Evolutionary conservation across 2,329 filamentous ascomycete genomes (phyloP), one percentile per base, ranked within the genome.

Genomic region (Ambrosiella beaveri): DNA sequence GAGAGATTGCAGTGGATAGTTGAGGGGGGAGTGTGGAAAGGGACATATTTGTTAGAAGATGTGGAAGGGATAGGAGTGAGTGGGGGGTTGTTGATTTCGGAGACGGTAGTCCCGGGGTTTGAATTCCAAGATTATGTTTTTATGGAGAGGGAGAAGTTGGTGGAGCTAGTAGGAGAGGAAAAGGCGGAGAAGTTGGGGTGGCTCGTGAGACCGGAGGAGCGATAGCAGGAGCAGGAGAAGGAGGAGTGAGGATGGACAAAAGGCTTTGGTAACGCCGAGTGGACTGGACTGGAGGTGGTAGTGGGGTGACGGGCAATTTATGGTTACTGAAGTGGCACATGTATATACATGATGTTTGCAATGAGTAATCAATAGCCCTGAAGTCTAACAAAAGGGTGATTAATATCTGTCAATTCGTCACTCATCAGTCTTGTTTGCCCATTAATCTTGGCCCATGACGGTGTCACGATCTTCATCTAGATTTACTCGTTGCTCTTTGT

Each of bases 1-100:
- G 83, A 86, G 71, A 76, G 66, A 65, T 62, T 83, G 64, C 80
- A 85, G 66, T 86, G 82, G 82, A 72, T 84, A 61, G 82, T 87
- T 7, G 80, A 84, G 57, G 82, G 82, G 0, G 81, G 79, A 3
- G 79, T 80, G 66, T 86, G 76, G 65, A 86, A 86, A 68, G 77
- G 76, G 9, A 82, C 75, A 64, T 84, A 76, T 66, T 64, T 86
- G 59, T 66, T 84, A 38, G 71, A 74, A 1, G 63, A 67, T 49
- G 59, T 54, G 7, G 73, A 75, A 56, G 66, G 63, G 2, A 64
- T 65, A 3, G 64, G 63, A 35, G 69, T 67, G 41, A 71, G 69
- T 41, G 72, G 71, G 15, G 79, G 78, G 0, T 66, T 84, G 63
- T 70, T 86, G 68, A 85, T 86, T 60, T 80, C 77, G 53, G 81